Evolutionary conservation across 306 rosid genomes (phyloP).

Genomic region (Pterocarpus macrocarpus): DNA sequence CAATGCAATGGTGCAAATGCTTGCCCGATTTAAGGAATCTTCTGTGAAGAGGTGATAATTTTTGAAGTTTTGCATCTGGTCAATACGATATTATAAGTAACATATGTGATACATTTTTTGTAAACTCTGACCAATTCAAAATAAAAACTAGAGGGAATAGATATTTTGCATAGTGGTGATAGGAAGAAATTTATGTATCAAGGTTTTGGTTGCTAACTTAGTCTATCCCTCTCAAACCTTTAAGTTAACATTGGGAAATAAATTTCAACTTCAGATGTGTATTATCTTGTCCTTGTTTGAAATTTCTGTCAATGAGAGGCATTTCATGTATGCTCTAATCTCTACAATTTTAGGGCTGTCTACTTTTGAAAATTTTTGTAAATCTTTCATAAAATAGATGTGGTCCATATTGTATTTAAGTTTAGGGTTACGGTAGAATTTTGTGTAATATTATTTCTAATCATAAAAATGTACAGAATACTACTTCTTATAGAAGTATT

Average conservation of each 20-base stretch:
- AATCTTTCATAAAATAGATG: too few relatives aligned
- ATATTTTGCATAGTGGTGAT: not conserved
- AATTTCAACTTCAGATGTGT: conserved; percentile 17
- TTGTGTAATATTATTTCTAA: too few relatives aligned
- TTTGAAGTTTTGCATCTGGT: conserved; percentile 33
- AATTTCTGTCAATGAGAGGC: conserved; percentile 18
- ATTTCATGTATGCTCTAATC: not conserved
- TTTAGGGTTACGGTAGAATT: too few relatives aligned
- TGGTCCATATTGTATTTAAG: too few relatives aligned
- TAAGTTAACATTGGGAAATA: not conserved
- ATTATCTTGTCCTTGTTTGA: conserved; percentile 4
- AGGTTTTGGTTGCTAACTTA: not conserved
- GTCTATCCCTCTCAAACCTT: not conserved
- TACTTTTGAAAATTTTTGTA: too few relatives aligned
- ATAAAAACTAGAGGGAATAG: not conserved
- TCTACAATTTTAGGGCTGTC: not conserved
- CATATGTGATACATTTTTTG: conserved; percentile 16
- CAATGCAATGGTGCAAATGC: conserved; percentile 87
- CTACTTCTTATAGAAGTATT: too few relatives aligned
- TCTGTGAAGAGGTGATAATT: conserved; percentile 72
- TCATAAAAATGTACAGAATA: too few relatives aligned
- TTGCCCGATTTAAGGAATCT: conserved; percentile 86
- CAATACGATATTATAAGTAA: conserved; percentile 10
- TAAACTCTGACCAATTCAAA: not conserved
- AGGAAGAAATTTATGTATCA: conserved; percentile 21